Evolutionary conservation across 2,329 filamentous ascomycete genomes (phyloP).

Genomic region (Monosporascus sp.): DNA sequence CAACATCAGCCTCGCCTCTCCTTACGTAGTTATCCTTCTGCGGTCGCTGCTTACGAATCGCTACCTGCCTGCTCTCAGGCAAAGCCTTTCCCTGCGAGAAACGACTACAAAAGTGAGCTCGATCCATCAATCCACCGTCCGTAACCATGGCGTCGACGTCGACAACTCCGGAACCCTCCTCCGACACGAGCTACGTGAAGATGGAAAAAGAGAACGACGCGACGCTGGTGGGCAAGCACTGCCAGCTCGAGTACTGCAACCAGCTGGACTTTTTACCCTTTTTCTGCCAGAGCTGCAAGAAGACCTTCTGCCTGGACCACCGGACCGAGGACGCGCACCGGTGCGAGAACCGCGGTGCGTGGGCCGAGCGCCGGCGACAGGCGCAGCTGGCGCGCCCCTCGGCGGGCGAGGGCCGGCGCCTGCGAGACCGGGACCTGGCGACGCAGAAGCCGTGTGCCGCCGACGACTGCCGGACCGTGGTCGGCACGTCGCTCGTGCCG

Average conservation of each 20-base stretch:
- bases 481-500: slow-evolving; percentile 62
- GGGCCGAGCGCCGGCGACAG: slow-evolving; percentile 52
- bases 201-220: slow-evolving; percentile 72
- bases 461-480: slow-evolving; percentile 61
- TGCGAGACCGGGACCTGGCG: slow-evolving; percentile 50
- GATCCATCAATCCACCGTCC: neutral
- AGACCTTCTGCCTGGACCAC: slow-evolving; percentile 90
- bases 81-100: neutral
- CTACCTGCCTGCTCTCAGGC: neutral
- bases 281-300: slow-evolving; percentile 79
- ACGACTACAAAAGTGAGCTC: neutral
- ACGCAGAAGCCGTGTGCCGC: slow-evolving; percentile 64
- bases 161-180: slow-evolving; percentile 25
- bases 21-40: neutral
- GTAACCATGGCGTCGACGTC: slow-evolving; percentile 48
- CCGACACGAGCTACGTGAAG: slow-evolving; percentile 57
- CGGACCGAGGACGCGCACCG: slow-evolving; percentile 78
- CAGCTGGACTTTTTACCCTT: slow-evolving; percentile 96
- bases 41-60: neutral
- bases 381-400: slow-evolving; percentile 49
- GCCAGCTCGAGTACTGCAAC: slow-evolving; percentile 85
- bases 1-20: neutral
- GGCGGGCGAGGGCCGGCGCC: slow-evolving; percentile 47
- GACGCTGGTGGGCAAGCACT: slow-evolving; percentile 82
- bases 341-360: slow-evolving; percentile 55